Conservation (phyloP, 352 stramenopile species). For the Pythium pyrilobum region DNA sequence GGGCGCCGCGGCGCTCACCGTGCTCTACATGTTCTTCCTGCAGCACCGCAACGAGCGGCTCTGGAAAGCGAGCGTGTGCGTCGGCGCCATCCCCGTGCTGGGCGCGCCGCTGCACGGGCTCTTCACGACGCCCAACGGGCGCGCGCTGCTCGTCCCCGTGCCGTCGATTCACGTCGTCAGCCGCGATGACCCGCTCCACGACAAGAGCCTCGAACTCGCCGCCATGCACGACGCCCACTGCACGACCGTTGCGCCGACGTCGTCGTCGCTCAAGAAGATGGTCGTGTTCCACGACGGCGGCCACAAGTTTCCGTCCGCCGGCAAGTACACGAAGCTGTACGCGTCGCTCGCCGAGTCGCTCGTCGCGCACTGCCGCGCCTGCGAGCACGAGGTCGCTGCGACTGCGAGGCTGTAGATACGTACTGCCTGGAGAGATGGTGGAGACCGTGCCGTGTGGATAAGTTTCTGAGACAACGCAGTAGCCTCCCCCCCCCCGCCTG, state of each 20-base stretch:
- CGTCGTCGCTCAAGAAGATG: constrained; percentile 18
- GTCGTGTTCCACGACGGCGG: constrained; percentile 34
- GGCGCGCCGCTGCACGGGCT: constrained; percentile 29
- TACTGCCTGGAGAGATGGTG: not conserved
- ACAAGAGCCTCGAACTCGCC: constrained; percentile 22
- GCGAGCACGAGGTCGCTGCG: not conserved
- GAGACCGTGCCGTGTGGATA: no score
- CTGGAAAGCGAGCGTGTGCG: constrained; percentile 41
- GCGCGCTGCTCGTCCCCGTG: constrained; percentile 14
- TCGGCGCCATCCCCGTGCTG: constrained; percentile 29
- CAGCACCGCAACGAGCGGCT: constrained; percentile 21
- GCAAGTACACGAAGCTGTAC: constrained; percentile 22
- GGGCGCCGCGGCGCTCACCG: constrained; percentile 37
- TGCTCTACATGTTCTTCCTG: constrained; percentile 32
- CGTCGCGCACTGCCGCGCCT: constrained; percentile 20
- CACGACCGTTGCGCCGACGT: not conserved
- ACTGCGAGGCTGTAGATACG: constrained; percentile 3
- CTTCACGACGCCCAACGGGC: constrained; percentile 25
- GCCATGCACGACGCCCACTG: constrained; percentile 29
- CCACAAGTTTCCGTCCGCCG: constrained; percentile 32
- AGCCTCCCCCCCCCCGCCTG: no score
- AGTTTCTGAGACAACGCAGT: no score
- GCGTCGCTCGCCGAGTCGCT: constrained; percentile 22
- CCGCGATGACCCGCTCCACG: constrained; percentile 26
- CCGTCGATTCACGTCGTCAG: constrained; percentile 45